Evolutionary conservation across 1,139 yeast species (phyloP).

Genomic region (Petasospora rhodanensis): DNA sequence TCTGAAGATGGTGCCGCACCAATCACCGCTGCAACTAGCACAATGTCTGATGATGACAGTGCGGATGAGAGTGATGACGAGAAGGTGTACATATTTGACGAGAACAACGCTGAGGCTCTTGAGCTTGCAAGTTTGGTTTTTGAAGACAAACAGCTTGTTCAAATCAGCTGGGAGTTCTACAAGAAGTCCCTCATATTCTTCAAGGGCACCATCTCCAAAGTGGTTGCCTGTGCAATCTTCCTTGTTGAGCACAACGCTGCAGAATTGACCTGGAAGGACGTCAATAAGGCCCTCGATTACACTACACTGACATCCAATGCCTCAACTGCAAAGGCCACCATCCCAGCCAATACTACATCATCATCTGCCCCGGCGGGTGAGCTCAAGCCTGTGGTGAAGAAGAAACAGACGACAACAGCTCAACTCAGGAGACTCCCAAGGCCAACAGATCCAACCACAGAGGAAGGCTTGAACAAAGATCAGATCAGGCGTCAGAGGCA

Average conservation of each 20-base stretch:
- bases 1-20: too few relatives aligned
- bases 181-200: constrained; percentile 34
- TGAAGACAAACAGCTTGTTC: constrained; percentile 8
- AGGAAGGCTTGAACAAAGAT: constrained; percentile 3
- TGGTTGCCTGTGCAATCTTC: constrained; percentile 29
- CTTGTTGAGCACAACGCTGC: constrained; percentile 28
- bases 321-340: not conserved
- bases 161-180: constrained; percentile 30
- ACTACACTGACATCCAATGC: constrained; percentile 1
- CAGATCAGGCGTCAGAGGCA: constrained; percentile 8
- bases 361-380: not conserved
- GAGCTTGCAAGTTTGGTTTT: constrained; percentile 17
- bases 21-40: too few relatives aligned
- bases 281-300: constrained; percentile 9
- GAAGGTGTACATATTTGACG: constrained; percentile 6
- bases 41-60: too few relatives aligned
- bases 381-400: constrained; percentile 2
- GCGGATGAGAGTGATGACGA: not conserved
- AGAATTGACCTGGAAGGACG: constrained; percentile 14
- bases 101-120: constrained; percentile 10
- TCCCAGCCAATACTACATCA: not conserved
- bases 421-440: too few relatives aligned
- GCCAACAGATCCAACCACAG: too few relatives aligned
- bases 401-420: too few relatives aligned
- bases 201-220: constrained; percentile 35